Conservation (phyloP, 2,329 filamentous ascomycete genomes). For the Aspergillus flavus region DNA sequence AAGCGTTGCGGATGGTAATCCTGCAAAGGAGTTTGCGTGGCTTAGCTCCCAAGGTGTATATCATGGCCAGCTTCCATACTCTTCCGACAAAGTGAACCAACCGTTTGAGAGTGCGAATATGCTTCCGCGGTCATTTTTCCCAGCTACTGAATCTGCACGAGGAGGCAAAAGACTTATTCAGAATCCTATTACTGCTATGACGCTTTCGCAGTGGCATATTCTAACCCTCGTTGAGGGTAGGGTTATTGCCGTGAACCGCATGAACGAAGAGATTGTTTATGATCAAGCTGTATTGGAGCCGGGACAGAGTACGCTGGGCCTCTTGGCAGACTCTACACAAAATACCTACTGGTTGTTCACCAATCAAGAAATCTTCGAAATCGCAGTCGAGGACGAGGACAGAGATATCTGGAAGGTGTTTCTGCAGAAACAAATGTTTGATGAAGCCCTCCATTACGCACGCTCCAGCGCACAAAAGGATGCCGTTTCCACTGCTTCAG, state of each 20-base stretch:
- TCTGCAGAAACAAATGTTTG: conserved; percentile 83
- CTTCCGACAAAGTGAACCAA: conserved; percentile 68
- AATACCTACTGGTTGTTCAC: conserved; percentile 98
- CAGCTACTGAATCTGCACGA: conserved; percentile 65
- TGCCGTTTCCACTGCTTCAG: conserved; percentile 86
- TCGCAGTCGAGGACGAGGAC: conserved; percentile 87
- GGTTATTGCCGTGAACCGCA: conserved; percentile 80
- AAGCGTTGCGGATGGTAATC: conserved; percentile 57
- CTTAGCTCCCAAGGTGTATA: conserved; percentile 83
- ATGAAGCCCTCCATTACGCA: conserved; percentile 83
- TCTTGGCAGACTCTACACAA: conserved; percentile 88
- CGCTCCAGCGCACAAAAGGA: conserved; percentile 81
- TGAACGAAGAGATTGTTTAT: conserved; percentile 83
- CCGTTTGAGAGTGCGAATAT: conserved; percentile 80
- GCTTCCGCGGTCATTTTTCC: conserved; percentile 72
- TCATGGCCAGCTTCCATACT: conserved; percentile 75
- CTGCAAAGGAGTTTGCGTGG: conserved; percentile 78
- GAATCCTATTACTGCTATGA: conserved; percentile 76
- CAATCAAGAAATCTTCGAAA: conserved; percentile 85
- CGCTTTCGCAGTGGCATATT: conserved; percentile 92
- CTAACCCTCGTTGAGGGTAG: conserved; percentile 79
- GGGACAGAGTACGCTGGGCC: conserved; percentile 76
- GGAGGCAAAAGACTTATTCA: conserved; percentile 67
- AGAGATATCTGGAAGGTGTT: conserved; percentile 94
- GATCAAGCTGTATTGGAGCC: conserved; percentile 83